Evolutionary conservation across 2,329 filamentous ascomycete species (phyloP).

Genomic region (Fusarium sp.): DNA sequence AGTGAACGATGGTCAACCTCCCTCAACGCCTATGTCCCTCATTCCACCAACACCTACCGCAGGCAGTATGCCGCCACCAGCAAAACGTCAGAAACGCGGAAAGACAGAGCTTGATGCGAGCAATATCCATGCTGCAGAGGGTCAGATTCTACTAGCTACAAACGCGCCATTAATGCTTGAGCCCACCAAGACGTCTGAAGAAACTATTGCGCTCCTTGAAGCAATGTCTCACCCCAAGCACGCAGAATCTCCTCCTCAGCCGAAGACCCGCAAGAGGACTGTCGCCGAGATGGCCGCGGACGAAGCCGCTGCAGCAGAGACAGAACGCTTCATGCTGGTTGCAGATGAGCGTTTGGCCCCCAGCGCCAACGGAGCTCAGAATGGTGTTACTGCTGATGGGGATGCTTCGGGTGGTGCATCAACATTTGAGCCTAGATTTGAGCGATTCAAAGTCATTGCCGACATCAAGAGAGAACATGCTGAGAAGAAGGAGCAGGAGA

Average conservation of each 20-base stretch:
- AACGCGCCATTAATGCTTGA: conserved; percentile 82
- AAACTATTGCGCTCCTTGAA: conserved; percentile 79
- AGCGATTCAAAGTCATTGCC: conserved; percentile 90
- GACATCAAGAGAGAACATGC: conserved; percentile 83
- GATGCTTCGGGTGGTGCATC: conserved; percentile 78
- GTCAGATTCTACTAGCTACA: conserved; percentile 79
- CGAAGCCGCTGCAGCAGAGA: conserved; percentile 88
- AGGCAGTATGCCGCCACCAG: conserved; percentile 68
- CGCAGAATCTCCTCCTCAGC: conserved; percentile 79
- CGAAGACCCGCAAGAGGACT: conserved; percentile 92
- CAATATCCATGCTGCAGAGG: conserved; percentile 81
- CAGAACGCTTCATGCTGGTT: conserved; percentile 92
- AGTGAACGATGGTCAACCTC: conserved; percentile 65
- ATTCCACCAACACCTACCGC: conserved; percentile 73
- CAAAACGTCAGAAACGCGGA: conserved; percentile 77
- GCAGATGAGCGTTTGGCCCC: conserved; percentile 85
- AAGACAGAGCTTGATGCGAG: conserved; percentile 81
- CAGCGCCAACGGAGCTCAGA: conserved; percentile 67
- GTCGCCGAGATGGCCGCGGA: conserved; percentile 95
- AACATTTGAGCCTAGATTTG: conserved; percentile 88
- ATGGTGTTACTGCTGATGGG: conserved; percentile 71
- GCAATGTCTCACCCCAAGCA: conserved; percentile 82
- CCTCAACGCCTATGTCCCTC: conserved; percentile 73
- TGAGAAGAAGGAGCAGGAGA: conserved; percentile 82
- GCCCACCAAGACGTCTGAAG: conserved; percentile 75